Base-by-base conservation (phyloP, 306 rosid species). In the Medicago arabica region DNA sequence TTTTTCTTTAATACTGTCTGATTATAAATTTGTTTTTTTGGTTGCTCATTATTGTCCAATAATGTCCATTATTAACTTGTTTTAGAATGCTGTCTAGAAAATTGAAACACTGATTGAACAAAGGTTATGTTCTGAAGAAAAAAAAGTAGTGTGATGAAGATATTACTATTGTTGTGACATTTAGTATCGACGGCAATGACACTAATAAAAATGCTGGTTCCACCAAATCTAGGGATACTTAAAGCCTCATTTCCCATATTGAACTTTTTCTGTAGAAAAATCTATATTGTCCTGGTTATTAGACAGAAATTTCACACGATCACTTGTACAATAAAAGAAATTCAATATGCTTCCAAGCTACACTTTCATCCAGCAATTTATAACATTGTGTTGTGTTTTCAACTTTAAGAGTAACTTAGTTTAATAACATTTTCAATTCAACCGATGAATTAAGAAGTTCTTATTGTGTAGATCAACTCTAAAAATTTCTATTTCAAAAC, bases 11-110 rank as follows among this genome's bases (percentile, higher is more conserved):
- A 8, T 57, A 51, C 25, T 36, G 34, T 62, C 53, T 55, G 67
- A 71, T 78, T 65, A 72, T 60, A 75, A 7, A 19, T 53, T 31
- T n/a, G 9, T 28, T 67, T 59, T 72, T 9, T 44, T 63, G 51
- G 53, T 28, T 74, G 66, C 67, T 50, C 40, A 31, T 62, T 62
- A 16, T 50, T 67, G 78, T 51, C 76, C 31, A 62, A 67, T 78
- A 74, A 67, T 74, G 62, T n/a, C 68, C 46, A 66, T 78, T 60
- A 59, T 62, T 51, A 67, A 51, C 66, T 58, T 65, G 13, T 46
- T 55, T 68, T 75, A 40, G 41, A 59, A 40, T 81, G 21, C 1
- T 44, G 71, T 71, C 75, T 66, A 38, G 54, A 72, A 66, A 76
- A 64, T 72, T 77, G 75, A 43, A 70, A 75, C 28, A 41, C 7